Percentiles rank a stretch among this genome's conserved stretches.
phyloP scores from a whole-genome alignment of 495 filamentous ascomycete genomes.

The Podospora comata region DNA sequence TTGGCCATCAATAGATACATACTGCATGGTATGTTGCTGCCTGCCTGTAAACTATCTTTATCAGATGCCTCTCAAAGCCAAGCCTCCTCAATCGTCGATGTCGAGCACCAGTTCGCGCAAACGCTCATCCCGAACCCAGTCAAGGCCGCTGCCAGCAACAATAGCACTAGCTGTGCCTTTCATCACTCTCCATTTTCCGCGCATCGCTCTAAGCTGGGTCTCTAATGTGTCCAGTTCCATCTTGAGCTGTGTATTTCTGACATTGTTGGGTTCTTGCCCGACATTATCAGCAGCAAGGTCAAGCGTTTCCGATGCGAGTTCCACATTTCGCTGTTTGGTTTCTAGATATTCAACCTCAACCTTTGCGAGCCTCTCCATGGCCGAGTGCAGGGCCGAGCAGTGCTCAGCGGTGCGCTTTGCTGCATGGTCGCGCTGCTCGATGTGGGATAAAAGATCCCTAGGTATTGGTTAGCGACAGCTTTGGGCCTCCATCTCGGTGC shows the following conservation, averaged over 20 bases:
- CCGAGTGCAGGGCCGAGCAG: conserved; percentile 47
- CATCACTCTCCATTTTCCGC: conserved; percentile 66
- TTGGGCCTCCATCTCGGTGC: not conserved
- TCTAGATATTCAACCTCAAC: conserved; percentile 55
- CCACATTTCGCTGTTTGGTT: conserved; percentile 56
- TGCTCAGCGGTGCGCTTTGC: conserved; percentile 59
- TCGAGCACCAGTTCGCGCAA: conserved; percentile 74
- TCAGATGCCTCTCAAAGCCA: not conserved
- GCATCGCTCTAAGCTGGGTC: conserved; percentile 52
- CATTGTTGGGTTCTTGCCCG: conserved; percentile 45
- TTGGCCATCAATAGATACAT: not conserved
- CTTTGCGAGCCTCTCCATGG: conserved; percentile 48
- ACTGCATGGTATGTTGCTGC: not conserved
- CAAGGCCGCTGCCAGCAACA: conserved; percentile 77
- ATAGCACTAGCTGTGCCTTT: conserved; percentile 70
- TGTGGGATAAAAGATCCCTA: conserved; percentile 62
- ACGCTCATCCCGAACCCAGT: conserved; percentile 72
- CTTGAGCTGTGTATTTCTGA: conserved; percentile 50
- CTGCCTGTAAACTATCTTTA: not conserved
- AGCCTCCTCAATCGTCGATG: conserved; percentile 43
- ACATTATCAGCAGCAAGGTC: conserved; percentile 57
- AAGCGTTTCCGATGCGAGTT: conserved; percentile 58
- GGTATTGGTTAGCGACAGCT: conserved; percentile 1
- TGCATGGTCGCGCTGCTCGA: conserved; percentile 65
- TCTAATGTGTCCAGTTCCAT: conserved; percentile 54